Conservation (phyloP, 2,329 filamentous ascomycete genomes). For the Didymella arachidicola region DNA sequence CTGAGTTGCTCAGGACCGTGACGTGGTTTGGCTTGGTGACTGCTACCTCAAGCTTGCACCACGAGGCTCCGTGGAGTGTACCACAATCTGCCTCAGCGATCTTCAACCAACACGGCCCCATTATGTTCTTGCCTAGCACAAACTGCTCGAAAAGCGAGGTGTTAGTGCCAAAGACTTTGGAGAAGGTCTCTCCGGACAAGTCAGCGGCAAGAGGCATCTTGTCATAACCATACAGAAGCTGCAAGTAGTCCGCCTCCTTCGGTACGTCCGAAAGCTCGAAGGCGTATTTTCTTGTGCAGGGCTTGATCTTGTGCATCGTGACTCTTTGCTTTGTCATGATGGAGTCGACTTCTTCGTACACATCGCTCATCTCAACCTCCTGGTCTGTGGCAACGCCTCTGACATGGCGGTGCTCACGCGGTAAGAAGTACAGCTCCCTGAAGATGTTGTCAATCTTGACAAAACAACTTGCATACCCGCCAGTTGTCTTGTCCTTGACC, state of each 20-base stretch:
- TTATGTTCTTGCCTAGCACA: conserved; percentile 97
- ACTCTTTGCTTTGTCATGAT: conserved; percentile 90
- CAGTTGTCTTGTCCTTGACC: conserved; percentile 85
- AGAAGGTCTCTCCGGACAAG: conserved; percentile 84
- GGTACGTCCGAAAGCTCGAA: conserved; percentile 90
- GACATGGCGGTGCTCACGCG: conserved; percentile 69
- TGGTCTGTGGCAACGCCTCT: conserved; percentile 75
- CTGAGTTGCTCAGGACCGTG: conserved; percentile 74
- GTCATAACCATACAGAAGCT: conserved; percentile 93
- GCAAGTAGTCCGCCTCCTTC: conserved; percentile 88
- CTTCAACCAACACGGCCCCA: conserved; percentile 97
- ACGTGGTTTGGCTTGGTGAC: conserved; percentile 81
- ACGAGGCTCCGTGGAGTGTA: conserved; percentile 87
- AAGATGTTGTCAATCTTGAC: conserved; percentile 95
- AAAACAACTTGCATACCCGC: conserved; percentile 86
- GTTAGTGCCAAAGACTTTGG: conserved; percentile 90
- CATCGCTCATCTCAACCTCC: conserved; percentile 83
- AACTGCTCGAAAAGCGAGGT: conserved; percentile 97
- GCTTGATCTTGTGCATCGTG: conserved; percentile 91
- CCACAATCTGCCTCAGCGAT: conserved; percentile 86
- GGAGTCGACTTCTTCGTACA: conserved; percentile 86
- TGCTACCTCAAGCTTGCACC: conserved; percentile 93
- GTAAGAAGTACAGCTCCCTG: conserved; percentile 91
- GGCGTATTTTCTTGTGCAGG: conserved; percentile 88
- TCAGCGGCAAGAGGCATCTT: conserved; percentile 77